Evolutionary conservation across 805 yeast species (phyloP), one percentile per base, ranked within the genome.

Genomic region (Suhomyces sp.): DNA sequence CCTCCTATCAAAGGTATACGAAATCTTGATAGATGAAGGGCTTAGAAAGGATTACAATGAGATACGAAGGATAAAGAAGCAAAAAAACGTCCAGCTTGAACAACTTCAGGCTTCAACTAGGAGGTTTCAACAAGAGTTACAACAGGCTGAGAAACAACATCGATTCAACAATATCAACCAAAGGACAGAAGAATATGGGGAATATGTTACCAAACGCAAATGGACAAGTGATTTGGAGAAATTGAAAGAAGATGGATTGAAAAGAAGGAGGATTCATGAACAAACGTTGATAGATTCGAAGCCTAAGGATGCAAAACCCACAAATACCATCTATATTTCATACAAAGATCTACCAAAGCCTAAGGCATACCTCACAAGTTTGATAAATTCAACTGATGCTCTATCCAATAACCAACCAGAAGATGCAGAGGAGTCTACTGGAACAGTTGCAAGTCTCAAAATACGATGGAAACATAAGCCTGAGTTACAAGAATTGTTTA

Each of bases 381-480:
- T 35, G 24, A n/a, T n/a, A n/a, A n/a, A n/a, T n/a, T n/a, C n/a
- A n/a, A n/a, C n/a, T n/a, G n/a, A n/a, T n/a, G n/a, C n/a, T n/a
- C n/a, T n/a, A n/a, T n/a, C n/a, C n/a, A n/a, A n/a, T n/a, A n/a
- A n/a, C n/a, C n/a, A n/a, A n/a, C n/a, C n/a, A n/a, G n/a, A n/a
- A n/a, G n/a, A n/a, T n/a, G n/a, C n/a, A n/a, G n/a, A n/a, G n/a
- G 19, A 16, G 13, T 12, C 26, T 6, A 23, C 19, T 16, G 21
- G 31, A 10, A 23, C 41, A 24, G 25, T 36, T 23, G 25, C 28
- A 33, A 11, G 28, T 21, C 63, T 67, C 16, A 39, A 51, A 17
- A 56, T 75, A 17, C 65, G 58, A 43, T 76, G 80, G 79, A 74
- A 73, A 44, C 57, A 60, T 29, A 62, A 62, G 38, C 59, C 58